phyloP scores from a whole-genome alignment of 2,329 filamentous ascomycete genomes.

The Arthrobotrys conoides region DNA sequence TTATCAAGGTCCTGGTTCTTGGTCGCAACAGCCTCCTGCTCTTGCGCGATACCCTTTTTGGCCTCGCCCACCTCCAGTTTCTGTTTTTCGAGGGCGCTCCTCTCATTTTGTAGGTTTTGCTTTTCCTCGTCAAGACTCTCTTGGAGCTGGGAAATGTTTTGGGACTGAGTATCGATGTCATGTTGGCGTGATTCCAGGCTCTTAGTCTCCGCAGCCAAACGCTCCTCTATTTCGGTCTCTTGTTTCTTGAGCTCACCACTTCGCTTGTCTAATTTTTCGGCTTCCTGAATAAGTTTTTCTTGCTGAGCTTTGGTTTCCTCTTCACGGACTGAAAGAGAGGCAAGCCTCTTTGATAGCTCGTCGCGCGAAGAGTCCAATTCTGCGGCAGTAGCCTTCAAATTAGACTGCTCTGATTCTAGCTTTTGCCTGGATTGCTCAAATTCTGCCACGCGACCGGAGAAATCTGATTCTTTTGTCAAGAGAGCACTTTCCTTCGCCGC shows the following conservation, averaged over 20 bases:
- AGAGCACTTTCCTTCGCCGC: slow-evolving; percentile 17
- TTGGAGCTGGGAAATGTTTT: slow-evolving; percentile 5
- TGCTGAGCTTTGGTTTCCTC: slow-evolving; percentile 16
- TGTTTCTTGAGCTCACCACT: slow-evolving; percentile 26
- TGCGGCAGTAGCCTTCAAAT: not conserved
- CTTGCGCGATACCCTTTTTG: slow-evolving; percentile 3
- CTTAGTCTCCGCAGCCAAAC: slow-evolving; percentile 13
- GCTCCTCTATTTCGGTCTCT: slow-evolving; percentile 15
- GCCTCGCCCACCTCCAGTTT: not conserved
- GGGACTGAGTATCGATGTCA: slow-evolving; percentile 9
- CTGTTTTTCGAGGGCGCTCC: slow-evolving; percentile 11
- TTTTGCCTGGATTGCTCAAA: slow-evolving; percentile 37
- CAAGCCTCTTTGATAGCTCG: slow-evolving; percentile 12
- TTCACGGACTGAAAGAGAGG: slow-evolving; percentile 15
- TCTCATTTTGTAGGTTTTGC: slow-evolving; percentile 15
- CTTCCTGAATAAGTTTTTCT: slow-evolving; percentile 20
- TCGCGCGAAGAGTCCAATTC: slow-evolving; percentile 15
- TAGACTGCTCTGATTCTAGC: slow-evolving; percentile 24
- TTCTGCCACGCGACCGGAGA: slow-evolving; percentile 12
- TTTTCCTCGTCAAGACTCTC: slow-evolving; percentile 19
- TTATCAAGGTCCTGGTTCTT: slow-evolving; percentile 8
- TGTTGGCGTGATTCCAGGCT: slow-evolving; percentile 23
- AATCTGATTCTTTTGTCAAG: slow-evolving; percentile 13
- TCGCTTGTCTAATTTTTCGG: slow-evolving; percentile 9
- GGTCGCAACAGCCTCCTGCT: not conserved